phyloP scores from a whole-genome alignment of 306 rosid genomes.

The Vigna radiata region DNA sequence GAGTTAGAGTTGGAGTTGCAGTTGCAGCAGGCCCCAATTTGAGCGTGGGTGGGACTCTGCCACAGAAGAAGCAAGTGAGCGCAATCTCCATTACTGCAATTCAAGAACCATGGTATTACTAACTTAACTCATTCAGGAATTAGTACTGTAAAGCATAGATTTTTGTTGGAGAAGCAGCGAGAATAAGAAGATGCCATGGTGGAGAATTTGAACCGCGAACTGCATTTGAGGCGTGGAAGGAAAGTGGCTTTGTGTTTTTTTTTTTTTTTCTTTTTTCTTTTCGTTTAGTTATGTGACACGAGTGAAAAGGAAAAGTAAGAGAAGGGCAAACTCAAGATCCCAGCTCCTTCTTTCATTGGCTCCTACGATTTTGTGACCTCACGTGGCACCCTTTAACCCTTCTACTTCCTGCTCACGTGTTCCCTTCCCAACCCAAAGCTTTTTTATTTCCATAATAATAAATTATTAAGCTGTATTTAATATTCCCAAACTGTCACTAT shows the following conservation, averaged over 20 bases:
- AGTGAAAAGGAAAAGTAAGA: conserved; percentile 33
- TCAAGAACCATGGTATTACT: background rate
- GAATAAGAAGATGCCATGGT: background rate
- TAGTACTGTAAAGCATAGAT: background rate
- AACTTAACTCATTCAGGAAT: too few relatives aligned
- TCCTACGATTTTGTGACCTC: conserved; percentile 34
- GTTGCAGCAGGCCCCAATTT: conserved; percentile 9
- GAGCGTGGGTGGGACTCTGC: conserved; percentile 39
- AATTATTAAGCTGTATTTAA: too few relatives aligned
- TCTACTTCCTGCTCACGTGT: conserved; percentile 47
- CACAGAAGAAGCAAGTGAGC: conserved; percentile 52
- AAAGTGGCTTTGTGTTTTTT: background rate
- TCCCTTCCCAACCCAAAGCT: conserved; percentile 33
- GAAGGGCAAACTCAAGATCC: conserved; percentile 30
- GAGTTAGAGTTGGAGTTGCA: background rate
- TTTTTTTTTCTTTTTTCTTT: background rate
- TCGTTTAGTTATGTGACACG: conserved; percentile 8
- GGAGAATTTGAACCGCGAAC: background rate
- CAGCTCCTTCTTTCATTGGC: conserved; percentile 44
- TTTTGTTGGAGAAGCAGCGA: background rate
- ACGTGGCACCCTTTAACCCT: conserved; percentile 33
- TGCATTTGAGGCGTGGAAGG: conserved; percentile 54
- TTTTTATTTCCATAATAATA: too few relatives aligned
- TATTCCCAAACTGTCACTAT: too few relatives aligned
- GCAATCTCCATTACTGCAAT: conserved; percentile 43